Evolutionary conservation across 805 yeast species (phyloP), one percentile per base, ranked within the genome.

Genomic region (Ogataea pini): DNA sequence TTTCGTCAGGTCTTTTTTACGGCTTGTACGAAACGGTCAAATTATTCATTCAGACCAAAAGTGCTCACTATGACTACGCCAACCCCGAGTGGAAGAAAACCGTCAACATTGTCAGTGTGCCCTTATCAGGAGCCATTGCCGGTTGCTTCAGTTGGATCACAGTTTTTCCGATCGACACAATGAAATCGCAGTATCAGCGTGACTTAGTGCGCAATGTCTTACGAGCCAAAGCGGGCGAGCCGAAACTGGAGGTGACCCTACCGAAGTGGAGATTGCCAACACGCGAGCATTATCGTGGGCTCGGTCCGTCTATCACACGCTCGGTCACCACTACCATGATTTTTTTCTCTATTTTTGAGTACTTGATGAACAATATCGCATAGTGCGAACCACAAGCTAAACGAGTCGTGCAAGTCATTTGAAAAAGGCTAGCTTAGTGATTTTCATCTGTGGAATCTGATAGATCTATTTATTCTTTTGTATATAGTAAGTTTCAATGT

Each of bases 161-260:
- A 0, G 83, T 88, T 3, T 89, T 85, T 68, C 95, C 96, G 3
- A 62, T 89, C 9, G 96, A 89, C 64, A 89, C 96, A 0, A 72
- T 85, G 49, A 89, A 89, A 62, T 80, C 91, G 1, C 74, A 84
- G 48, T 76, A 80, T 37, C 96, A 89, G 60, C 78, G 85, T 49
- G 92, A 88, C 57, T 72, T 85, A 4, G 85, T 88, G 20, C 72
- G 84, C 25, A 82, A 83, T 53, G 80, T 86, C n/a, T 69, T 86
- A 32, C 62, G 86, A 46, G 71, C 62, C 36, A 70, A 70, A 58
- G 71, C 76, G 49, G 77, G 85, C 31, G 58, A 75, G 40, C 64
- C 70, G 32, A 74, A 77, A 57, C 55, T 71, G 34, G 75, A 75
- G 8, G 57, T 62, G 20, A 54, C 47, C 43, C 52, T 52, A 7